Evolutionary conservation across 23 red algal genomes (phyloP).

Genomic region (Gracilariopsis chorda): DNA sequence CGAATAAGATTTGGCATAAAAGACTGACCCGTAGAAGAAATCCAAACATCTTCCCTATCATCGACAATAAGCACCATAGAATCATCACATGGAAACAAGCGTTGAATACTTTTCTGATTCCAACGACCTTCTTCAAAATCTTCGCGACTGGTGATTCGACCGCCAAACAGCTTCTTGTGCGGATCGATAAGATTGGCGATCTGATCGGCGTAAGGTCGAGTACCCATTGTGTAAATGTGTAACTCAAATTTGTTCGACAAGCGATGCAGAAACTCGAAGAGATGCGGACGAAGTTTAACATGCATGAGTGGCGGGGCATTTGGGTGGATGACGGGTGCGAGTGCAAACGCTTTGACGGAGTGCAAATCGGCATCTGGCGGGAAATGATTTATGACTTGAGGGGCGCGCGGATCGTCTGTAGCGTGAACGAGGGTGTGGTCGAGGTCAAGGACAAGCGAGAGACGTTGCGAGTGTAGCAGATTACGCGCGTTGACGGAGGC

Average conservation of each 20-base stretch:
- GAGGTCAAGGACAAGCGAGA: constrained; percentile 95
- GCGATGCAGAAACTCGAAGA: constrained; percentile 67
- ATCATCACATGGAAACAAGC: constrained; percentile 98
- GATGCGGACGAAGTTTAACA: constrained; percentile 89
- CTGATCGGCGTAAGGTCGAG: constrained; percentile 82
- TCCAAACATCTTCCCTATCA: constrained; percentile 98
- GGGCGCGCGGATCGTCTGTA: constrained; percentile 74
- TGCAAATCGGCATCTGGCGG: constrained; percentile 26
- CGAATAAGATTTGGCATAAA: constrained; percentile 89
- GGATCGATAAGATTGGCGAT: constrained; percentile 90
- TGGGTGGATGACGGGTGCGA: background rate
- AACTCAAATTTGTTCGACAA: constrained; percentile 76
- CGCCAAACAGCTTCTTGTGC: constrained; percentile 74
- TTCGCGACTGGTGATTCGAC: constrained; percentile 86
- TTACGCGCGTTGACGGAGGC: constrained; percentile 52
- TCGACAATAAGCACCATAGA: constrained; percentile 98
- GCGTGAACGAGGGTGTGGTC: constrained; percentile 98
- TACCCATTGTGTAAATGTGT: constrained; percentile 99
- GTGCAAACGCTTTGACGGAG: constrained; percentile 30
- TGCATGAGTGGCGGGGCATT: constrained; percentile 13
- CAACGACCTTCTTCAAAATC: constrained; percentile 92
- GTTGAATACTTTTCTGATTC: constrained; percentile 92
- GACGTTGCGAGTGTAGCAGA: constrained; percentile 57
- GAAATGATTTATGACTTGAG: constrained; percentile 10
- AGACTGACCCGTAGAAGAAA: constrained; percentile 14